These are phyloP conservation scores for Gracilaria caudata DNA, from an alignment of 23 red algal genomes.

Conservation along the genomic window DNA sequence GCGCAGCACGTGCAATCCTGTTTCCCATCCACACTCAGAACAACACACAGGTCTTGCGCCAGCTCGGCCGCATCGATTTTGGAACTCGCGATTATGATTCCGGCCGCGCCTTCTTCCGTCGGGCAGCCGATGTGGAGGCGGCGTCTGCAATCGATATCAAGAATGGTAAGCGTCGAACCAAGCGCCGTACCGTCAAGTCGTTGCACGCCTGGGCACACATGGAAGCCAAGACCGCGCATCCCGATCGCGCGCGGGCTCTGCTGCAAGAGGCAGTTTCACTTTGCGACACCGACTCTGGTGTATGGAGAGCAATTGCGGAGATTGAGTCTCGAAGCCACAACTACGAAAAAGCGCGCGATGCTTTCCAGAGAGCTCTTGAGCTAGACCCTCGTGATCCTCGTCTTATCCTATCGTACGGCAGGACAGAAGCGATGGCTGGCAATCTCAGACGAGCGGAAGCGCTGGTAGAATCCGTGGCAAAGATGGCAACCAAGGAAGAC, in stretches of 20 bases:
- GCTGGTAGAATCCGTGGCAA: conserved; percentile 3
- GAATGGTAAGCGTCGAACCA: conserved; percentile 12
- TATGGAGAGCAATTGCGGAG: conserved; percentile 59
- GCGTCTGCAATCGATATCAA: not conserved
- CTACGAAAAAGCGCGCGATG: conserved; percentile 38
- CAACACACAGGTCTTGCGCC: conserved; percentile 23
- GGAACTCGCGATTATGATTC: conserved; percentile 3
- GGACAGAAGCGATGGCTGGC: conserved; percentile 50
- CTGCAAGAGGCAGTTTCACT: conserved; percentile 32
- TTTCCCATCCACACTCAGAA: conserved; percentile 1
- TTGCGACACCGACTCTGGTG: conserved; percentile 16
- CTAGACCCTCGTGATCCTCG: conserved; percentile 39
- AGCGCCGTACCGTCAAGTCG: conserved; percentile 44
- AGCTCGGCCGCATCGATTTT: conserved; percentile 27
- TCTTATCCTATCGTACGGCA: conserved; percentile 39
- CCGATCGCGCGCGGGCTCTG: conserved; percentile 5
- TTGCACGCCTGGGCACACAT: conserved; percentile 72
- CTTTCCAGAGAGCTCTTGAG: conserved; percentile 40
- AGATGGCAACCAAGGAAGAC: not conserved
- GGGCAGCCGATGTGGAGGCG: conserved; percentile 51
- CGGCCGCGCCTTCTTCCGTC: conserved; percentile 31
- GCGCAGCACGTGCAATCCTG: conserved; percentile 25
- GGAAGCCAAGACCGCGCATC: conserved; percentile 23
- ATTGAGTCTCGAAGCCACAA: conserved; percentile 44
- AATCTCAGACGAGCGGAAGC: conserved; percentile 29